phyloP scores from a whole-genome alignment of 495 filamentous ascomycete species.

The Platismatia glauca region DNA sequence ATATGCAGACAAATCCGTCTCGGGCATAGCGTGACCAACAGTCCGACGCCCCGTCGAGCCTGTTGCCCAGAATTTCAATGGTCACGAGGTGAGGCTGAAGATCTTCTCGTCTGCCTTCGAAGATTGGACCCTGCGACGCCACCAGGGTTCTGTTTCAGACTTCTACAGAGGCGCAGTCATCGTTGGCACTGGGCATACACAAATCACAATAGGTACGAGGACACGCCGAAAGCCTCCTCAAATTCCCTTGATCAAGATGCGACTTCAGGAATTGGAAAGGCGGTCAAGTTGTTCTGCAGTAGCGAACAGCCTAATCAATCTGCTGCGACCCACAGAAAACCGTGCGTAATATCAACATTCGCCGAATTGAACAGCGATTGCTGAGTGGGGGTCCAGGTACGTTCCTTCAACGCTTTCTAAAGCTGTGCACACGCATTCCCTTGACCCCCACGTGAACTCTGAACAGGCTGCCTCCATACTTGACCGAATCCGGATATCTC shows the following conservation, averaged over 20 bases:
- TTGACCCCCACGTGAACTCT: conserved; percentile 57
- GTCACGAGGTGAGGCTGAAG: neutral
- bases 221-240: neutral
- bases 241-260: neutral
- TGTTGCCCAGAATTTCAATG: neutral
- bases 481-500: conserved; percentile 45
- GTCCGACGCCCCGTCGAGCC: neutral
- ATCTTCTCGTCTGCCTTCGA: neutral
- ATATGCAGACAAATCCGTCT: neutral
- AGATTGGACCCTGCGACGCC: neutral
- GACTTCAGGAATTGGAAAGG: neutral
- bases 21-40: neutral
- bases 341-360: neutral
- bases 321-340: neutral
- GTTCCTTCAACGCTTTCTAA: conserved; percentile 27
- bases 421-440: conserved; percentile 50
- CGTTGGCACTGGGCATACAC: too few species aligned
- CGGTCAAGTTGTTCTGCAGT: conserved; percentile 1
- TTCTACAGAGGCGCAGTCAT: neutral
- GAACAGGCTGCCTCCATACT: conserved; percentile 58
- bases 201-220: neutral
- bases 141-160: neutral
- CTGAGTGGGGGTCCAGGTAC: neutral
- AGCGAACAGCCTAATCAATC: neutral
- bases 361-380: neutral